These are phyloP conservation scores for Aspergillus aculeatus DNA, from an alignment of 2,329 filamentous ascomycete species.

Conservation along the genomic window DNA sequence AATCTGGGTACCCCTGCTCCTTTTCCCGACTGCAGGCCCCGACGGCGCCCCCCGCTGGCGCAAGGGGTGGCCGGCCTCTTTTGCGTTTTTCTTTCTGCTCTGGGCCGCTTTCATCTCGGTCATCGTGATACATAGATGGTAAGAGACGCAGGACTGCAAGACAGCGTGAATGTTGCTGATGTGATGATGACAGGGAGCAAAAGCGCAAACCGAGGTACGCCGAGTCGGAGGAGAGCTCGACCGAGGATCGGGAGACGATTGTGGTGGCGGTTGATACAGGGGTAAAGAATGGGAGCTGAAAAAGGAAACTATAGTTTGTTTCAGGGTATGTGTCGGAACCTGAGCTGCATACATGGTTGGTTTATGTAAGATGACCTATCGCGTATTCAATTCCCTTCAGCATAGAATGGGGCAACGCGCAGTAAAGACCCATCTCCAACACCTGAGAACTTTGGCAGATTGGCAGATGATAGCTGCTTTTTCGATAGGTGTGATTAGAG, in stretches of 20 bases:
- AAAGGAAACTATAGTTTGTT: too few relatives aligned
- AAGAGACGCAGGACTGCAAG: background rate
- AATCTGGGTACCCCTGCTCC: constrained; percentile 47
- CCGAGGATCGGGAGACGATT: background rate
- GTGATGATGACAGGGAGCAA: background rate
- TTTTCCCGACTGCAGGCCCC: constrained; percentile 45
- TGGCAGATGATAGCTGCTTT: too few relatives aligned
- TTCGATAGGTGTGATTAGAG: too few relatives aligned
- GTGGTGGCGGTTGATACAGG: background rate
- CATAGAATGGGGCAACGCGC: too few relatives aligned
- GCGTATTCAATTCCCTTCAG: too few relatives aligned
- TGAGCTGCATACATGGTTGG: too few relatives aligned
- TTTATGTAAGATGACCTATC: too few relatives aligned
- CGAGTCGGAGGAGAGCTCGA: background rate
- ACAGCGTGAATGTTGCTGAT: background rate
- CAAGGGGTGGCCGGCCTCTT: constrained; percentile 50
- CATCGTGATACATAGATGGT: constrained; percentile 23
- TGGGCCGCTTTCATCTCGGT: constrained; percentile 36
- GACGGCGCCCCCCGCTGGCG: constrained; percentile 49
- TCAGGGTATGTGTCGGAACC: too few relatives aligned
- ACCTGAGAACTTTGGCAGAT: too few relatives aligned
- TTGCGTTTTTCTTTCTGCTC: constrained; percentile 48
- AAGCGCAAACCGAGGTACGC: background rate
- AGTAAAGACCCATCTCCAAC: too few relatives aligned
- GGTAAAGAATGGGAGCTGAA: too few relatives aligned